A percentile compares a stretch with the other conserved stretches of the same genome.
Evolutionary conservation across 2,329 filamentous ascomycete genomes (phyloP).

Genomic region (Pseudogymnoascus sp.): DNA sequence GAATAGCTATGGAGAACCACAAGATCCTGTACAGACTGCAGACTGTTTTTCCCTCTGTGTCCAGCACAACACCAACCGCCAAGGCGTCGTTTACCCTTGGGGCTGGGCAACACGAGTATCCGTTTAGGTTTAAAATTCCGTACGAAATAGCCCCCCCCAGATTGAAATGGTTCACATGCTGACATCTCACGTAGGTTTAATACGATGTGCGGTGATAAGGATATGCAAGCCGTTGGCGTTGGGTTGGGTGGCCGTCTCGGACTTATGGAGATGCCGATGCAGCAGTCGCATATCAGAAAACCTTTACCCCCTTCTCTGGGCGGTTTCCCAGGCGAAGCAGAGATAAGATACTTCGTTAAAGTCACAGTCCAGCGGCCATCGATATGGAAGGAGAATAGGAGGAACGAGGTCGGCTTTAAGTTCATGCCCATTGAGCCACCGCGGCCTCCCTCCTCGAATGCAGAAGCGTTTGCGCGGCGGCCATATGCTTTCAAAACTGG

Average conservation of each 20-base stretch:
- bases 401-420: constrained; percentile 60
- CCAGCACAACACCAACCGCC: constrained; percentile 22
- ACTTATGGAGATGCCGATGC: constrained; percentile 53
- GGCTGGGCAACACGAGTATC: constrained; percentile 64
- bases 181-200: constrained; percentile 43
- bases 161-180: constrained; percentile 16
- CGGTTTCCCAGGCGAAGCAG: constrained; percentile 78
- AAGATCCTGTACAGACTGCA: constrained; percentile 68
- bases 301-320: constrained; percentile 82
- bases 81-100: constrained; percentile 48
- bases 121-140: constrained; percentile 68
- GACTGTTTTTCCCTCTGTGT: constrained; percentile 55
- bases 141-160: not conserved
- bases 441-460: constrained; percentile 53
- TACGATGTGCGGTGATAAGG: constrained; percentile 48
- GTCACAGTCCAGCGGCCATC: constrained; percentile 86
- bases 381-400: constrained; percentile 83
- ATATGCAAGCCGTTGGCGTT: constrained; percentile 44
- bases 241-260: constrained; percentile 49
- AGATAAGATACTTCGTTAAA: constrained; percentile 91
- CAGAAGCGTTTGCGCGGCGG: constrained; percentile 78
- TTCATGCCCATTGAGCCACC: constrained; percentile 92
- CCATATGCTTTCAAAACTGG: constrained; percentile 47
- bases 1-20: constrained; percentile 48
- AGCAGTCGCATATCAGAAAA: constrained; percentile 65